Base-by-base conservation (phyloP, 192 early-diverging fungal genomes). In the Thoreauomyces humboldtii region DNA sequence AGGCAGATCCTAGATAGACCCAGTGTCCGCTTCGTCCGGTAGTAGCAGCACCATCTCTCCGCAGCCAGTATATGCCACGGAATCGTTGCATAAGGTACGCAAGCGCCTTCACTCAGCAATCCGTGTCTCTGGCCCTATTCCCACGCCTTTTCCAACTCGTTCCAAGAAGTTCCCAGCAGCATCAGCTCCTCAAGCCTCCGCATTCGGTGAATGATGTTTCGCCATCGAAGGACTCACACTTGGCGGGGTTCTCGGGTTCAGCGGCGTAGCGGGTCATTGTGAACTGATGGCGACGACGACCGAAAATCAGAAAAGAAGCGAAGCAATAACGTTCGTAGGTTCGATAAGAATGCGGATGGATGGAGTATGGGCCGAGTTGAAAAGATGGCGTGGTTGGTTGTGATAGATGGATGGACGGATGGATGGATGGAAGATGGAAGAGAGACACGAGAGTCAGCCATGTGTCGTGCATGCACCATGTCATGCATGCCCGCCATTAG, bases 141-240 rank as follows among this genome's bases (percentile, higher is more conserved):
- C n/a, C n/a, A n/a, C n/a, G n/a, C n/a, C n/a, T n/a, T n/a, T n/a
- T n/a, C n/a, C n/a, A n/a, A n/a, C n/a, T n/a, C n/a, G n/a, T n/a
- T n/a, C n/a, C n/a, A n/a, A n/a, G n/a, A n/a, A n/a, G n/a, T n/a
- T n/a, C n/a, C n/a, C n/a, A n/a, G n/a, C n/a, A n/a, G n/a, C n/a
- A n/a, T n/a, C n/a, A n/a, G n/a, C n/a, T n/a, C n/a, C n/a, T n/a
- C n/a, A n/a, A n/a, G n/a, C n/a, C n/a, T n/a, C n/a, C n/a, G n/a
- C n/a, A n/a, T n/a, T n/a, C n/a, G n/a, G n/a, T n/a, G n/a, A n/a
- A n/a, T n/a, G n/a, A n/a, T n/a, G n/a, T n/a, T n/a, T n/a, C n/a
- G n/a, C n/a, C n/a, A n/a, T n/a, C n/a, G n/a, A n/a, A 27, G 29
- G 12, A 69, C 67, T 69, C 59, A 69, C 67, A 69, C 67, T 69